Base-by-base conservation (phyloP, 768 basidiomycete genomes). In the Coprinopsis marcescibilis region DNA sequence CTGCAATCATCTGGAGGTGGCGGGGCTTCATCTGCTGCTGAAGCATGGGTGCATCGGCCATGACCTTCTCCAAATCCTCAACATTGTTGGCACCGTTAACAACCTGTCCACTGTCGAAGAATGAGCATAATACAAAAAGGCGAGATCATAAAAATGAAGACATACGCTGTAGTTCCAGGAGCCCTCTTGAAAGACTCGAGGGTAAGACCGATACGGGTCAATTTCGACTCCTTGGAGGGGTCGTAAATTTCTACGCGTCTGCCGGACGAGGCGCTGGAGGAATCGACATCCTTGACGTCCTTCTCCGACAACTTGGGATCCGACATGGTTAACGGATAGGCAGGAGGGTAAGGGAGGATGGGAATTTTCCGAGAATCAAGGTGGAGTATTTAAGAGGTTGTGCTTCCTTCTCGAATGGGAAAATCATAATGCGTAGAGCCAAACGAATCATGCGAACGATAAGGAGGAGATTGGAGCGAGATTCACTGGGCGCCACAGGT, bases 11-110 rank as follows among this genome's bases (percentile, higher is more conserved):
- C 43, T 63, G 57, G 23, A 74, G 49, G 62, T 74, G 72, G 32
- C 72, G 57, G 8, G 68, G 67, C 60, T 72, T 72, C 70, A 74
- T 70, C 59, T 72, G 70, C 50, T 70, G 69, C 48, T 74, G 72
- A 15, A 74, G 57, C 67, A 72, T 69, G 8, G 72, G 71, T 15
- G 65, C 63, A 21, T 72, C 69, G 19, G 66, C 68, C 49, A 65
- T 54, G 41, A 69, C 41, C 17, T 55, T 59, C 49, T 69, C 69
- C 4, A 65, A 20, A 49, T 72, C 66, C 29, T 60, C 56, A 25
- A 67, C 54, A 60, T 65, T 65, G 39, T 53, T 41, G 45, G 50
- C 54, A 43, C 72, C 71, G 15, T 58, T 59, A 32, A 72, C 57
- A 45, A 62, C 57, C 35, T 70, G 66, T 44, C 69, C 70, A 56